phyloP scores from a whole-genome alignment of 352 stramenopile species.

The Globisporangium nodosum region DNA sequence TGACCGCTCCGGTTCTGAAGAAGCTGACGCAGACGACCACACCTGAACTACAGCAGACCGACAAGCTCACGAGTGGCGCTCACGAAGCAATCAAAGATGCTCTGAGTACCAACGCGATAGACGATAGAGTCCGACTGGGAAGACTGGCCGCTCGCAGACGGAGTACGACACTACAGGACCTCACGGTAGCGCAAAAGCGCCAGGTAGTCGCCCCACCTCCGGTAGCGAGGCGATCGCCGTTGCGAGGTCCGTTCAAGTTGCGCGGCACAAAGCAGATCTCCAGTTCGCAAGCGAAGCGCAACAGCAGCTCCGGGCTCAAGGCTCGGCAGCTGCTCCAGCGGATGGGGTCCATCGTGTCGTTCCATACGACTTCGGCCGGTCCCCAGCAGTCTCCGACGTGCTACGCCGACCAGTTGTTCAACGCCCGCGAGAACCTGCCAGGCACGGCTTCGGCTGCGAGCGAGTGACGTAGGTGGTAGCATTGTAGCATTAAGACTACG shows the following conservation, averaged over 20 bases:
- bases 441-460: not conserved
- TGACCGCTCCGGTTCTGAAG: not conserved
- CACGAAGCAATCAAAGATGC: not conserved
- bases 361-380: not conserved
- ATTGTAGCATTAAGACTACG: too few relatives aligned
- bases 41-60: not conserved
- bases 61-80: not conserved
- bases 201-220: not conserved
- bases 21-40: not conserved
- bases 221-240: not conserved
- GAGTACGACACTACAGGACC: not conserved
- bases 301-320: not conserved
- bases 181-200: not conserved
- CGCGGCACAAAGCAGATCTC: not conserved
- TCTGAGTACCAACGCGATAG: not conserved
- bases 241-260: not conserved
- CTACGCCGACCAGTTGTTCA: constrained; percentile 6
- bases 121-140: not conserved
- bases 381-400: constrained; percentile 3
- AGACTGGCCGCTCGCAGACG: not conserved
- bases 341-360: constrained; percentile 5
- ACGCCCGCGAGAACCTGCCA: not conserved
- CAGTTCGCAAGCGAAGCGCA: not conserved
- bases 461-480: not conserved
- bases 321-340: not conserved